phyloP scores from a whole-genome alignment of 2,329 filamentous ascomycete genomes.

The Aspergillus sp. region DNA sequence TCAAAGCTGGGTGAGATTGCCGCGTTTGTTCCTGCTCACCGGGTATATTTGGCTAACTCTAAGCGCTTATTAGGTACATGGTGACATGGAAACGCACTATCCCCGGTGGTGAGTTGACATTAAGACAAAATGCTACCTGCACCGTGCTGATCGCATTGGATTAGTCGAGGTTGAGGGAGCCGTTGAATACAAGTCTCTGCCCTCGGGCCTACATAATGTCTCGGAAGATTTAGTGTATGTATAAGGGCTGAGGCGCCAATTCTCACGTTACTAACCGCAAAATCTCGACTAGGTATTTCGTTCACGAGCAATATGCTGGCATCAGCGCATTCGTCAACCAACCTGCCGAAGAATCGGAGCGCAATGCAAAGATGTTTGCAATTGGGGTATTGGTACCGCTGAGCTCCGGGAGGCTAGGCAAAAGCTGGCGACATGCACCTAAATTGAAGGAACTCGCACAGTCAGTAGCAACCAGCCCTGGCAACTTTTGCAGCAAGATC shows the following conservation, averaged over 20 bases:
- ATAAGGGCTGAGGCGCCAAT: background rate
- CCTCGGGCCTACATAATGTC: slow-evolving; percentile 88
- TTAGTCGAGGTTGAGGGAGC: slow-evolving; percentile 70
- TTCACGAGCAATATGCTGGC: slow-evolving; percentile 80
- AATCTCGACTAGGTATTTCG: slow-evolving; percentile 74
- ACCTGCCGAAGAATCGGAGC: slow-evolving; percentile 72
- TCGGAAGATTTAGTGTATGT: slow-evolving; percentile 71
- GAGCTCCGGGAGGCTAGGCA: slow-evolving; percentile 79
- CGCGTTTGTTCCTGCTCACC: background rate
- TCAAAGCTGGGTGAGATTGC: slow-evolving; percentile 73
- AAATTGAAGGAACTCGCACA: slow-evolving; percentile 71
- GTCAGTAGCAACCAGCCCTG: slow-evolving; percentile 44
- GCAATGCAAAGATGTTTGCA: slow-evolving; percentile 89
- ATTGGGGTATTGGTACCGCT: slow-evolving; percentile 86
- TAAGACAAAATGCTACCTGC: background rate
- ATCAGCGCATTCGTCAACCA: slow-evolving; percentile 89
- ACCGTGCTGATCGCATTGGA: background rate
- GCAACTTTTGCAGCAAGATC: background rate
- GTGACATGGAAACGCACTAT: slow-evolving; percentile 81
- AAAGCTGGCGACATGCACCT: slow-evolving; percentile 84
- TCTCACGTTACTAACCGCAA: slow-evolving; percentile 11
- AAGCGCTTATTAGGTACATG: slow-evolving; percentile 58
- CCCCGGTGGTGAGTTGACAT: slow-evolving; percentile 57
- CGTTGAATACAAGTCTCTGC: slow-evolving; percentile 94
- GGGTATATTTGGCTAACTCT: slow-evolving; percentile 2